phyloP scores from a whole-genome alignment of 306 rosid genomes.

The Sophora flavescens region DNA sequence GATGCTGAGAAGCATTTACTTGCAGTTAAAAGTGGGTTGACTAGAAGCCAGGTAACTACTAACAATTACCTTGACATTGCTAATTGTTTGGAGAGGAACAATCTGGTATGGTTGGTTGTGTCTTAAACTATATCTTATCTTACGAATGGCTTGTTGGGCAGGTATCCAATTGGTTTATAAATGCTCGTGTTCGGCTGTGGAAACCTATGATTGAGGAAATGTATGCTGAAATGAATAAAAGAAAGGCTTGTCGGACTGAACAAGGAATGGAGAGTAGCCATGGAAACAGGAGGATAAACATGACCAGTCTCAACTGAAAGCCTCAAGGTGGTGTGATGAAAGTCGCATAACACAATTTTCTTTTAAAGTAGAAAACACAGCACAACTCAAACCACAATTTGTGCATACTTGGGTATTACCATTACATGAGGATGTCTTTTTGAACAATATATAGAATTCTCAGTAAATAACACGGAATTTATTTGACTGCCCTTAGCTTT shows the following conservation, averaged over 20 bases:
- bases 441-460: conserved; percentile 25
- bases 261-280: conserved; percentile 53
- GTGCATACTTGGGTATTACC: conserved; percentile 14
- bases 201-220: conserved; percentile 97
- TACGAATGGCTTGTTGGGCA: conserved; percentile 34
- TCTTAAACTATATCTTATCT: not conserved
- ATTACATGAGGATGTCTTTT: not conserved
- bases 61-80: not conserved
- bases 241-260: conserved; percentile 56
- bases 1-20: conserved; percentile 97
- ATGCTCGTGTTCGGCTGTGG: conserved; percentile 95
- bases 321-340: not conserved
- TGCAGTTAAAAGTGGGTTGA: conserved; percentile 91
- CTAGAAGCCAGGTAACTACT: conserved; percentile 81
- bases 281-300: conserved; percentile 50
- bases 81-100: not conserved
- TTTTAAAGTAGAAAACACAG: conserved; percentile 22
- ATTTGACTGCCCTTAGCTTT: conserved; percentile 5
- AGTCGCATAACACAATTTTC: not conserved
- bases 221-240: conserved; percentile 88
- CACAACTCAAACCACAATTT: conserved; percentile 1
- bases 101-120: conserved; percentile 1
- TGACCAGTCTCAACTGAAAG: conserved; percentile 51
- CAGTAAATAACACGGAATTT: conserved; percentile 19
- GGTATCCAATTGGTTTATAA: conserved; percentile 98